phyloP scores from a whole-genome alignment of 2,329 filamentous ascomycete genomes.

The Teratosphaeria destructans region DNA sequence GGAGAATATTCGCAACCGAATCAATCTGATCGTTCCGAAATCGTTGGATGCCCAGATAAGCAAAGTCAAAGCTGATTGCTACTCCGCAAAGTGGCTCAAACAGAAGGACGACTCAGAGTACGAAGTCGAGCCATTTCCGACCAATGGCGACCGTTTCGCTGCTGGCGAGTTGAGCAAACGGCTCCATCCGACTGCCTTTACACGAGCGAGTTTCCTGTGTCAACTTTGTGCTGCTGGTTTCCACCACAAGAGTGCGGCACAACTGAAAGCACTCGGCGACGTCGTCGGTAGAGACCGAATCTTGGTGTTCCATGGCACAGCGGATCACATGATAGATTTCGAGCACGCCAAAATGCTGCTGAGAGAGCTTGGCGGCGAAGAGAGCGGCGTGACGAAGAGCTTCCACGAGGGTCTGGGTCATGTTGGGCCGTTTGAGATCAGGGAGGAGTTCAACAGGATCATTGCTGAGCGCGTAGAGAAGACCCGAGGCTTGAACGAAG shows the following conservation, averaged over 20 bases:
- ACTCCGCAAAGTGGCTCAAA: constrained; percentile 53
- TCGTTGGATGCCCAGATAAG: constrained; percentile 55
- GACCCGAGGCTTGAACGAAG: constrained; percentile 27
- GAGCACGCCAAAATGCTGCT: constrained; percentile 61
- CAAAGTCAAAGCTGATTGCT: constrained; percentile 56
- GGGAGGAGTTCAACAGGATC: constrained; percentile 56
- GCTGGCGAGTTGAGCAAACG: constrained; percentile 70
- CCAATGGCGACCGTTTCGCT: constrained; percentile 71
- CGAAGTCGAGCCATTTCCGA: constrained; percentile 48
- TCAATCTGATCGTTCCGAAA: constrained; percentile 56
- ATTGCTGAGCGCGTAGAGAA: constrained; percentile 50
- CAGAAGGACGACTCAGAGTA: constrained; percentile 45
- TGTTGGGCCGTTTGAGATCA: constrained; percentile 61
- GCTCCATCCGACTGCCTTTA: constrained; percentile 49
- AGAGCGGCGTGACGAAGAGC: constrained; percentile 41
- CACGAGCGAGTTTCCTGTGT: constrained; percentile 57
- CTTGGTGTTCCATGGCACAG: constrained; percentile 63
- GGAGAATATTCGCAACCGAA: constrained; percentile 52
- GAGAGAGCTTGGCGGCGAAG: constrained; percentile 51
- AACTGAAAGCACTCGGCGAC: constrained; percentile 57
- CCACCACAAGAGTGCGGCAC: constrained; percentile 61
- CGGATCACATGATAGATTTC: constrained; percentile 67
- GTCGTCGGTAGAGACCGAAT: constrained; percentile 63
- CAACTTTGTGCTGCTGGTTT: constrained; percentile 71
- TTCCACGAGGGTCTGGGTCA: constrained; percentile 67